Evolutionary conservation across 805 yeast species (phyloP).

Genomic region (Zygotorulaspora danielsina): DNA sequence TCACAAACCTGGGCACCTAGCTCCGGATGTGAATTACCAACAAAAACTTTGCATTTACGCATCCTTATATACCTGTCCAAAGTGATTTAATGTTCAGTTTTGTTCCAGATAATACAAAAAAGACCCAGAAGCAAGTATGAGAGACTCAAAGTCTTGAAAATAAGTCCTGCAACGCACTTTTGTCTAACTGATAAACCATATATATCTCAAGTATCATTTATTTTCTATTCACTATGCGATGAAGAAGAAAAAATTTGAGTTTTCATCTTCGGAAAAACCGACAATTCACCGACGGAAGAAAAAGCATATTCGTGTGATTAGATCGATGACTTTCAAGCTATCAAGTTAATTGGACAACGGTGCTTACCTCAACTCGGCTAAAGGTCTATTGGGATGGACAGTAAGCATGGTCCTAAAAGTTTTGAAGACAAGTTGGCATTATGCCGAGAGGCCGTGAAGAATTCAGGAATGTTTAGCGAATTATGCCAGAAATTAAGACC

Average conservation of each 20-base stretch:
- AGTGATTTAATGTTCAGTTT: not conserved
- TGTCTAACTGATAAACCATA: not conserved
- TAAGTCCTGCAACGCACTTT: not conserved
- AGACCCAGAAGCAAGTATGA: not conserved
- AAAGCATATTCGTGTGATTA: too few species aligned
- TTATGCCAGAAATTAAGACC: slow-evolving; percentile 20
- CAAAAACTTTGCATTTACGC: slow-evolving; percentile 97
- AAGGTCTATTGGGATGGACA: too few species aligned
- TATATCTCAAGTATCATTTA: not conserved
- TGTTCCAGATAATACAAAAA: not conserved
- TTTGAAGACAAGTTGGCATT: slow-evolving; percentile 14
- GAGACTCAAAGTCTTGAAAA: not conserved
- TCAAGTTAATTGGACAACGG: slow-evolving; percentile 4
- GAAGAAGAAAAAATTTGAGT: not conserved
- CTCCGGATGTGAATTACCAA: slow-evolving; percentile 95
- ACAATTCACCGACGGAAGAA: slow-evolving; percentile 1
- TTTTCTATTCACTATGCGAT: not conserved
- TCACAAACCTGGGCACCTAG: slow-evolving; percentile 88
- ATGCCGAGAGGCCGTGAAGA: slow-evolving; percentile 23
- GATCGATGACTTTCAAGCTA: not conserved
- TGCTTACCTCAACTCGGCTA: too few species aligned
- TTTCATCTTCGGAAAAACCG: not conserved
- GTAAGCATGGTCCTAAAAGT: slow-evolving; percentile 1
- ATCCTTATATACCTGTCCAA: slow-evolving; percentile 37
- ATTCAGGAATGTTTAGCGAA: slow-evolving; percentile 31